Evolutionary conservation across 768 basidiomycete species (phyloP).

Genomic region (Cantharellus cinnabarinus): DNA sequence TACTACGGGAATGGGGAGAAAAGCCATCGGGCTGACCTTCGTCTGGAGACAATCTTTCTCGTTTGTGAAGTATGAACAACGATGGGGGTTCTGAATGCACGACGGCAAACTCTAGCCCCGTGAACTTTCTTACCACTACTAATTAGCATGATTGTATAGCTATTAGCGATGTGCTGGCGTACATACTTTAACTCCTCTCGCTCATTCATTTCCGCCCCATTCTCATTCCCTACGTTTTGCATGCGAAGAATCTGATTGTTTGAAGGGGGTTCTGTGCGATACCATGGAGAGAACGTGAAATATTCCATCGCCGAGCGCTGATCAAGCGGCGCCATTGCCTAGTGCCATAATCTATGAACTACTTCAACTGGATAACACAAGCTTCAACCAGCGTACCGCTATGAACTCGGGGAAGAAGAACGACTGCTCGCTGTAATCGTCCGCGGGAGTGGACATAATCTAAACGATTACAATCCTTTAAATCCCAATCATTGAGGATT

Average conservation of each 20-base stretch:
- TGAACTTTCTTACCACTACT: constrained; percentile 42
- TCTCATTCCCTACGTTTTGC: constrained; percentile 67
- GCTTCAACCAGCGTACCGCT: constrained; percentile 25
- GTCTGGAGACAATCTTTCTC: constrained; percentile 62
- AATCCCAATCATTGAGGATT: too few species aligned
- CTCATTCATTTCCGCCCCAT: constrained; percentile 29
- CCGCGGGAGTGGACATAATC: constrained; percentile 4
- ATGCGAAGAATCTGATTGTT: constrained; percentile 83
- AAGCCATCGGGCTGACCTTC: constrained; percentile 32
- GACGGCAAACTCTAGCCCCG: constrained; percentile 70
- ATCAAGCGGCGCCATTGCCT: constrained; percentile 63
- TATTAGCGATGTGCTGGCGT: background rate
- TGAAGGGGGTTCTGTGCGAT: constrained; percentile 49
- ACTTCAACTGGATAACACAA: background rate
- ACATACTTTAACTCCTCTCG: constrained; percentile 68
- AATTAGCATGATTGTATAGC: background rate
- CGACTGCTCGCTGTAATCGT: constrained; percentile 4
- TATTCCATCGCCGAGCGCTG: constrained; percentile 72
- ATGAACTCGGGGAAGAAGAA: constrained; percentile 90
- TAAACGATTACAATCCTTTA: background rate
- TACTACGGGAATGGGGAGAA: background rate
- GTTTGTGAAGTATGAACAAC: constrained; percentile 78
- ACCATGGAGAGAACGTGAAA: constrained; percentile 81
- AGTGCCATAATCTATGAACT: background rate
- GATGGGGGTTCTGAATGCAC: constrained; percentile 62